Conservation (phyloP, 257 asterid genomes). For the Fraxinus pennsylvanica region DNA sequence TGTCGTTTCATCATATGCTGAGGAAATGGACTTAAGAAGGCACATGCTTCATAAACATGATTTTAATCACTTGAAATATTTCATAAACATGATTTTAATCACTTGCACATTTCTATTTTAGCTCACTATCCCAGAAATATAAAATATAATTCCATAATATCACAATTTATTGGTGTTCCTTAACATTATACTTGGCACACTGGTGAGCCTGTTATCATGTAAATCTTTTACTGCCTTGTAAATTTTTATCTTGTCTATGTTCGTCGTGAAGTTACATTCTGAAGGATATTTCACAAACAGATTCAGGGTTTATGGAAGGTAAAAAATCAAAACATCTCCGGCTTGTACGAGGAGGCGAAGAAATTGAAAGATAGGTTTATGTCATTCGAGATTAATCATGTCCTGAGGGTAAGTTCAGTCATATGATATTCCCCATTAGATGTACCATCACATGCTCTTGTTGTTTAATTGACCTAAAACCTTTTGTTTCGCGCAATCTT, state of each 20-base stretch:
- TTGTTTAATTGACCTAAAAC: neutral
- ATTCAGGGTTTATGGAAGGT: constrained; percentile 91
- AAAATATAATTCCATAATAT: neutral
- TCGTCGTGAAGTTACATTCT: neutral
- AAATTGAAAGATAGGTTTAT: constrained; percentile 37
- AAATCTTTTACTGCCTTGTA: neutral
- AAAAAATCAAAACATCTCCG: constrained; percentile 75
- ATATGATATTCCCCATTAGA: neutral
- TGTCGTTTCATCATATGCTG: neutral
- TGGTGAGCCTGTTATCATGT: neutral
- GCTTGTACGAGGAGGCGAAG: constrained; percentile 34
- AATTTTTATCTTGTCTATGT: neutral
- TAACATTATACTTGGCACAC: neutral
- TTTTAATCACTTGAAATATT: too few species aligned
- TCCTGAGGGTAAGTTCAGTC: constrained; percentile 27
- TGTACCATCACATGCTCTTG: neutral
- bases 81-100: neutral
- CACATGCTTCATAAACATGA: neutral
- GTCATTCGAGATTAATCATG: constrained; percentile 35
- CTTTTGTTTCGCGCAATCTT: neutral
- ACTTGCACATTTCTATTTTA: neutral
- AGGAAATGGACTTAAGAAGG: neutral
- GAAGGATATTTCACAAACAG: constrained; percentile 38
- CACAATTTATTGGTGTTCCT: neutral
- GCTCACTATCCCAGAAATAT: neutral